Evolutionary conservation across 768 basidiomycete genomes (phyloP), one percentile per base, ranked within the genome.

Genomic region (Epithele typhae): DNA sequence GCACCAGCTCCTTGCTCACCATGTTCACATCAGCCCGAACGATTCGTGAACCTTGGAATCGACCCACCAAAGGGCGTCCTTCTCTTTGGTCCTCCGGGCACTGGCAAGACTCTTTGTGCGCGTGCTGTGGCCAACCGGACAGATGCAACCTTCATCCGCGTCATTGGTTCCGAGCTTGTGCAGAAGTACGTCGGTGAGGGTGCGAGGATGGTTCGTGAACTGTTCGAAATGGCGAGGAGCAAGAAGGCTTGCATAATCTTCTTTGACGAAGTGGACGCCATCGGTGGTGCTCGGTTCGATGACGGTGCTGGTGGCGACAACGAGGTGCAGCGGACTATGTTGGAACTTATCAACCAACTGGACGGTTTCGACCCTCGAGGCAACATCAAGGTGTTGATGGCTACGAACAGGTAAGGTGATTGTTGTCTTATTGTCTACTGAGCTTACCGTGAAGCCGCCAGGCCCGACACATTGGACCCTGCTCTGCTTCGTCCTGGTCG

Each of bases 241-340:
- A 98, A 98, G 74, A 98, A 98, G 68, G 96, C 96, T 1, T 98
- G 96, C 61, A 98, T 99, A 63, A 97, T 99, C 61, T 99, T 99
- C 72, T 98, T 99, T 55, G 96, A 99, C 58, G 96, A 98, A 74
- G 82, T 99, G 12, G 96, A 98, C 58, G 96, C 96, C 37, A 92
- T 98, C 51, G 96, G 96, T 64, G 96, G 96, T 45, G 96, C 96
- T 15, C 81, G 96, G 40, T 96, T 95, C 60, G 96, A 98, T 59
- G 96, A 99, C 61, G 96, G 96, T 45, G 96, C 94, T 25, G 96
- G 96, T 27, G 96, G 96, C 25, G 96, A 99, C 56, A 98, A 99
- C 60, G 96, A 99, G 62, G 96, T 99, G 35, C 96, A 99, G 68
- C 73, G 96, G 64, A 99, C 96, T 10, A 99, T 99, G 96, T 73